Evolutionary conservation across 352 stramenopile genomes (phyloP).

Genomic region (Pythium sukuiense): DNA sequence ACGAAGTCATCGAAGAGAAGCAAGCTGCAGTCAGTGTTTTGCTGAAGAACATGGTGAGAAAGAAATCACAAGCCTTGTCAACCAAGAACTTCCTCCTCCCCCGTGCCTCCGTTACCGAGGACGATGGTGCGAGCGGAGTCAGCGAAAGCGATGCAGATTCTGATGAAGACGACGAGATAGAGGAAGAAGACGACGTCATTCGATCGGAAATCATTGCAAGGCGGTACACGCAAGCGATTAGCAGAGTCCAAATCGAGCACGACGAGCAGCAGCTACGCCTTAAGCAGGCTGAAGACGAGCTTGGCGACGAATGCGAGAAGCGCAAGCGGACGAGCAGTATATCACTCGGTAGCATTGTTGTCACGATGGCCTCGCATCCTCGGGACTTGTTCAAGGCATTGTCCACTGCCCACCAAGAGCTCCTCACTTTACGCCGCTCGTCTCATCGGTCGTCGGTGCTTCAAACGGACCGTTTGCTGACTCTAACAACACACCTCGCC

Average conservation of each 20-base stretch:
- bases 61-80: conserved; percentile 12
- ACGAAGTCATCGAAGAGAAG: conserved; percentile 57
- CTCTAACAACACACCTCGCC: conserved; percentile 56
- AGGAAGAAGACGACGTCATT: conserved; percentile 38
- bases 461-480: conserved; percentile 63
- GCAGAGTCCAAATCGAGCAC: conserved; percentile 52
- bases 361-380: conserved; percentile 57
- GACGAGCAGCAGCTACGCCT: conserved; percentile 49
- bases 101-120: background rate
- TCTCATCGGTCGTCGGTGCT: conserved; percentile 53
- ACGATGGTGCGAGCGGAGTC: background rate
- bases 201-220: conserved; percentile 45
- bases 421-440: conserved; percentile 41
- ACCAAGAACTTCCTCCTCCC: conserved; percentile 9
- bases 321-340: conserved; percentile 63
- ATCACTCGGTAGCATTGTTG: conserved; percentile 44
- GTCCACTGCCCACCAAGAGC: conserved; percentile 43
- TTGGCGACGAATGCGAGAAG: conserved; percentile 40
- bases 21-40: conserved; percentile 49
- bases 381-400: conserved; percentile 66
- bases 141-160: conserved; percentile 1
- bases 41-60: conserved; percentile 35
- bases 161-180: conserved; percentile 18
- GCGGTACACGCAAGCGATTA: conserved; percentile 54
- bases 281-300: conserved; percentile 40